Evolutionary conservation across 805 yeast genomes (phyloP), one percentile per base, ranked within the genome.

Genomic region (Saccharomyces eubayanus): DNA sequence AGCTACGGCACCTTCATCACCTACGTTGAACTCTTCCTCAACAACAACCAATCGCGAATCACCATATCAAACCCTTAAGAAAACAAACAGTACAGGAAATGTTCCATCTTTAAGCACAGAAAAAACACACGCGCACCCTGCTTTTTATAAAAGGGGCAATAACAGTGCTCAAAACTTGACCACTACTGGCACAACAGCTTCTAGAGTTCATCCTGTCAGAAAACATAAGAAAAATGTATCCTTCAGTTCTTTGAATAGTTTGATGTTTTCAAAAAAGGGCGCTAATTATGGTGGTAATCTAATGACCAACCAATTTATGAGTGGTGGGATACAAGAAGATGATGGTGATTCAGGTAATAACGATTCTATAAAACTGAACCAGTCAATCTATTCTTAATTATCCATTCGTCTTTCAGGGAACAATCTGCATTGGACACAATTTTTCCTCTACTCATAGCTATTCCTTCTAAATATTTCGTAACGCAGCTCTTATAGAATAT

Each of bases 191-290:
- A 8, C 54, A 1, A 29, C 61, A 8, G 43, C 43, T 36, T 36
- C 43, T 36, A 62, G 68, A 51, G 60, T 63, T 4, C 69, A 66
- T 46, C 63, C 68, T 9, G 54, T 63, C 3, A 59, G 71, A 53
- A 68, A 63, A 43, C 72, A 68, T 51, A 65, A 64, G 51, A 68
- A 68, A 50, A 67, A 65, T 46, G 71, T 67, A 1, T 68, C 72
- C 0, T 68, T 68, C 49, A 62, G 69, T 51, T 68, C 72, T 1
- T 54, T 68, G 54, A 68, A 68, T 52, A 66, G 69, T 53, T 59
- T 67, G 31, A 62, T 67, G 62, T 68, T 68, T 49, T 65, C 72
- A 2, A 68, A 67, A 51, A 66, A 66, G 53, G 63, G 56, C 40
- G 58, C 62, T 0, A 59, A 56, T 20, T 52, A 58, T 8, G 56